Conservation (phyloP, 2,329 filamentous ascomycete genomes). For the Sarocladiaceae sp. region DNA sequence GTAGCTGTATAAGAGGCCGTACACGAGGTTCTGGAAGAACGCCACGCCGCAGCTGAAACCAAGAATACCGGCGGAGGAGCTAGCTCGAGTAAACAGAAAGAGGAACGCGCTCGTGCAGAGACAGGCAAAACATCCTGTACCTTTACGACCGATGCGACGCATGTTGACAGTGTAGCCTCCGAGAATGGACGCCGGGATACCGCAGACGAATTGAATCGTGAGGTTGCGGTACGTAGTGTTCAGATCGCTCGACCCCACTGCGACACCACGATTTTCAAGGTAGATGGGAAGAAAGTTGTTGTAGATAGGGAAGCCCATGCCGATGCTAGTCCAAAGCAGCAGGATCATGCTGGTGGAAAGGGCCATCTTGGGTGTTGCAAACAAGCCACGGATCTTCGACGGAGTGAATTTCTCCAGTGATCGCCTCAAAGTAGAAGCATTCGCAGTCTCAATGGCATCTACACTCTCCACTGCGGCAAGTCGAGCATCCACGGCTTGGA, state of each 20-base stretch:
- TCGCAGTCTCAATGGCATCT: constrained; percentile 7
- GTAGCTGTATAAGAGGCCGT: constrained; percentile 26
- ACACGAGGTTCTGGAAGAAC: constrained; percentile 19
- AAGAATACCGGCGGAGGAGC: constrained; percentile 12
- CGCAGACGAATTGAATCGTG: constrained; percentile 17
- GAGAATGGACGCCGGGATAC: constrained; percentile 16
- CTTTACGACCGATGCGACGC: constrained; percentile 14
- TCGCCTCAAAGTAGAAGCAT: constrained; percentile 20
- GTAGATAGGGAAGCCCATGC: constrained; percentile 53
- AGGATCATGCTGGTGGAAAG: constrained; percentile 50
- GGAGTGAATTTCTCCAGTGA: constrained; percentile 48
- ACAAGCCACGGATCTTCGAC: constrained; percentile 49
- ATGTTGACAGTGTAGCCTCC: constrained; percentile 16
- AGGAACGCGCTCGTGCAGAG: too few species aligned
- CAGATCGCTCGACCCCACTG: constrained; percentile 11
- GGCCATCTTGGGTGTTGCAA: constrained; percentile 46
- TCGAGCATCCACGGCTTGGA: constrained; percentile 14
- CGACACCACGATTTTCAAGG: constrained; percentile 20
- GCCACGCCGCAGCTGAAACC: constrained; percentile 19
- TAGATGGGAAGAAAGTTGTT: constrained; percentile 39
- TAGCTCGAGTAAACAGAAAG: too few species aligned
- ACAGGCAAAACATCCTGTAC: too few species aligned
- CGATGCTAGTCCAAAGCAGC: constrained; percentile 53
- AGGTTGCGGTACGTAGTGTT: constrained; percentile 15
- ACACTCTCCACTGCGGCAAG: constrained; percentile 12